Conservation (phyloP, 2,329 filamentous ascomycete genomes). For the Orbilia quercus region DNA sequence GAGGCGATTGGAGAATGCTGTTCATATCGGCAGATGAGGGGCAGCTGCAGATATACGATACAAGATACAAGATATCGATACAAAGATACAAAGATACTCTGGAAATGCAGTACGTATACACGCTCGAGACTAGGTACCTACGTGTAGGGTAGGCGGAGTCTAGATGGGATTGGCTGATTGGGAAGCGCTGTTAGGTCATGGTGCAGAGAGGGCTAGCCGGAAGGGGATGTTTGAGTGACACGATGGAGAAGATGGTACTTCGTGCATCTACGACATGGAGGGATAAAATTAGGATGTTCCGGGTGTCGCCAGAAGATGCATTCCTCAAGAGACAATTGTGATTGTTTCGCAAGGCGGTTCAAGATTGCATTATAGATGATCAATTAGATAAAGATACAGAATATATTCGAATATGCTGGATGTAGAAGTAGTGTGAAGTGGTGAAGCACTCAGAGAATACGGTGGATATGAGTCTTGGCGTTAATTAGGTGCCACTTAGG, state of each 20-base stretch:
- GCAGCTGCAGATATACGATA: neutral
- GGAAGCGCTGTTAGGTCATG: constrained; percentile 55
- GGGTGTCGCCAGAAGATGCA: constrained; percentile 35
- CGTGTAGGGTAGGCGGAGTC: too few relatives aligned
- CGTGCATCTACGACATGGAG: constrained; percentile 23
- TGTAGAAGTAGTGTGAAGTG: too few relatives aligned
- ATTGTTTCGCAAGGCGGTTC: constrained; percentile 22
- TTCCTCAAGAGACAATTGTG: constrained; percentile 1
- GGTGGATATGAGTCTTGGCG: too few relatives aligned
- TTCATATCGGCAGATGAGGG: constrained; percentile 49
- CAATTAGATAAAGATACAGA: too few relatives aligned
- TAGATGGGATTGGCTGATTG: constrained; percentile 24
- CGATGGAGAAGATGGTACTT: constrained; percentile 6
- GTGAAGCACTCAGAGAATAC: too few relatives aligned
- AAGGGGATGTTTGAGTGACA: constrained; percentile 36
- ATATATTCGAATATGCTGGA: too few relatives aligned
- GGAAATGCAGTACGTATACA: too few relatives aligned
- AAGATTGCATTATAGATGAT: constrained; percentile 1
- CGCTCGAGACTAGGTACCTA: too few relatives aligned
- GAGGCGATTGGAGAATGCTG: neutral
- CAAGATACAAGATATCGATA: neutral
- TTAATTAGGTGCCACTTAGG: neutral
- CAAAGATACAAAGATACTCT: too few relatives aligned
- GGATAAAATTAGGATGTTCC: constrained; percentile 49
- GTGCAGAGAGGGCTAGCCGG: constrained; percentile 45